These are phyloP conservation scores for Arctium minus DNA, from an alignment of 129 eudicot species.

Conservation along the genomic window DNA sequence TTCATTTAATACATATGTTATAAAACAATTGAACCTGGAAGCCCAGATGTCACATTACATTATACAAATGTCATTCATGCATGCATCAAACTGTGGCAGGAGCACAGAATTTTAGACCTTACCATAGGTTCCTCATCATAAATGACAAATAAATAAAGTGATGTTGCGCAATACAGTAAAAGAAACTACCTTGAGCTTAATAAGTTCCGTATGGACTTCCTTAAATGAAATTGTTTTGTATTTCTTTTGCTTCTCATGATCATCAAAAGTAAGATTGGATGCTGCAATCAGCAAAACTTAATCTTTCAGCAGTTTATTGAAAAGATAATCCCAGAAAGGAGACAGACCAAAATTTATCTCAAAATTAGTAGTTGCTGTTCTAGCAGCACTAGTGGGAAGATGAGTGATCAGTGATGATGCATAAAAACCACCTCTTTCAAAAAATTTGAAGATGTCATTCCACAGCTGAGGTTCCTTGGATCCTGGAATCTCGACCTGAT, in stretches of 20 bases:
- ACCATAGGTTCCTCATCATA: neutral
- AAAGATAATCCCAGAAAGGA: neutral
- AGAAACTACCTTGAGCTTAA: slow-evolving; percentile 64
- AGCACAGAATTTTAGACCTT: neutral
- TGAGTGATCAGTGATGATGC: neutral
- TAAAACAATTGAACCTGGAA: neutral
- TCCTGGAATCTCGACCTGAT: slow-evolving; percentile 87
- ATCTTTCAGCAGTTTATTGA: neutral
- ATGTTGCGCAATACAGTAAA: neutral
- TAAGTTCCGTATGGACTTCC: slow-evolving; percentile 63
- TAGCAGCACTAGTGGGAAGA: neutral
- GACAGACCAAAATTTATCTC: neutral
- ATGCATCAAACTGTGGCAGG: too few species aligned
- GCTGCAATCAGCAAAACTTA: slow-evolving; percentile 51
- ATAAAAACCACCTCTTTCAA: slow-evolving; percentile 55
- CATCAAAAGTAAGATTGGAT: slow-evolving; percentile 68
- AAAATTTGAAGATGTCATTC: slow-evolving; percentile 77
- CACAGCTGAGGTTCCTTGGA: slow-evolving; percentile 89
- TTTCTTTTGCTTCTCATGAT: slow-evolving; percentile 62
- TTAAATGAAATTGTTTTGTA: slow-evolving; percentile 59
- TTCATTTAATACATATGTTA: neutral
- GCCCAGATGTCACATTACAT: neutral
- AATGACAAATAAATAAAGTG: neutral
- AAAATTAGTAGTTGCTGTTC: neutral
- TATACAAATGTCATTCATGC: too few species aligned